These are phyloP conservation scores for Trypanosoma melophagium DNA, from an alignment of 208 protist genomes.

Conservation along the genomic window DNA sequence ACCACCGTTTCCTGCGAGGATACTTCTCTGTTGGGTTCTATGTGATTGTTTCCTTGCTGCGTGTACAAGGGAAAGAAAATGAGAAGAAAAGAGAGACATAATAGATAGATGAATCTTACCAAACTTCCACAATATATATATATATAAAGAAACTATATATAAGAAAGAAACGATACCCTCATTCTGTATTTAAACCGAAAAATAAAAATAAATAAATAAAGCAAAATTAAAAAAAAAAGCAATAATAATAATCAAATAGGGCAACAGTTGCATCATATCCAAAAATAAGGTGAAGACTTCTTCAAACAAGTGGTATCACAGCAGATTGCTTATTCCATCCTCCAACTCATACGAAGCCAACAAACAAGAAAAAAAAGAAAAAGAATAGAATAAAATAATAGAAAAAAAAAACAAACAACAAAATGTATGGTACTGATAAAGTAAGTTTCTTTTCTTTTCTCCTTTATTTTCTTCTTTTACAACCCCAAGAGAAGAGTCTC, in stretches of 20 bases:
- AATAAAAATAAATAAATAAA: no score
- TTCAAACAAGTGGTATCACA: not conserved
- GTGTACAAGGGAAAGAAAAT: constrained; percentile 1
- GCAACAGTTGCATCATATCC: no score
- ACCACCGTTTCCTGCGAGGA: no score
- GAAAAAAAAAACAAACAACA: constrained; percentile 11
- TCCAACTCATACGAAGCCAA: not conserved
- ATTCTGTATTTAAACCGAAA: not conserved
- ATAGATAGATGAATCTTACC: not conserved
- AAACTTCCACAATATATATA: not conserved
- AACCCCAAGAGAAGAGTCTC: constrained; percentile 34
- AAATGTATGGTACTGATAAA: not conserved
- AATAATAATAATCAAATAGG: no score
- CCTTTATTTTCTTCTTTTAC: not conserved
- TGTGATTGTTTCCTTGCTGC: no score
- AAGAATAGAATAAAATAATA: constrained; percentile 6
- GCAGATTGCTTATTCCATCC: not conserved
- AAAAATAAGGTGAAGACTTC: not conserved
- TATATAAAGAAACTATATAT: not conserved
- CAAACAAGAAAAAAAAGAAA: not conserved
- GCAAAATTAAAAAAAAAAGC: no score
- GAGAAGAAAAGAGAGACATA: constrained; percentile 2
- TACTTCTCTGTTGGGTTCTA: no score
- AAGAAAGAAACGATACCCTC: not conserved
- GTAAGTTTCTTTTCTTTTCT: not conserved